Conservation (phyloP, 2,329 filamentous ascomycete species). For the Alternaria viburni region DNA sequence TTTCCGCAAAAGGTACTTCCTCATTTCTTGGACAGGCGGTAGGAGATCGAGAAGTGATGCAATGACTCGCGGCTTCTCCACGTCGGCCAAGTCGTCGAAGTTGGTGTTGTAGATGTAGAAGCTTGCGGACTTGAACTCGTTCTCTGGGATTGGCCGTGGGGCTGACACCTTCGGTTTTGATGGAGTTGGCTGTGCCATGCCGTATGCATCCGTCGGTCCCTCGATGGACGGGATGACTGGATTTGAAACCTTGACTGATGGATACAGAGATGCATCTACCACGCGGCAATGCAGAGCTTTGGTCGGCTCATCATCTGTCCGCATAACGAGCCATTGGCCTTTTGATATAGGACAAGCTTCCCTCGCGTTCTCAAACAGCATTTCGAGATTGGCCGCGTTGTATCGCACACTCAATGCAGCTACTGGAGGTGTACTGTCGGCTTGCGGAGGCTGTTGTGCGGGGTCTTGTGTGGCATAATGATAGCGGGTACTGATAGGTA, state of each 20-base stretch:
- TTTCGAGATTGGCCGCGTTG: conserved; percentile 49
- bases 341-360: conserved; percentile 45
- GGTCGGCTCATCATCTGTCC: conserved; percentile 17
- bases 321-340: conserved; percentile 62
- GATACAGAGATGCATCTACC: conserved; percentile 52
- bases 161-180: neutral
- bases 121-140: conserved; percentile 40
- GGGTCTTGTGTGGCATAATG: neutral
- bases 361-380: conserved; percentile 50
- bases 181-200: neutral
- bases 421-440: neutral
- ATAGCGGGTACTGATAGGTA: neutral
- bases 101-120: conserved; percentile 60
- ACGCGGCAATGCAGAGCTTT: conserved; percentile 59
- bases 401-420: conserved; percentile 29
- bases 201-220: neutral
- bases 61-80: conserved; percentile 58
- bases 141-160: neutral
- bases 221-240: conserved; percentile 25
- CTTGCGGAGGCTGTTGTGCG: neutral
- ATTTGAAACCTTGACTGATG: conserved; percentile 47
- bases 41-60: conserved; percentile 63
- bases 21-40: conserved; percentile 67
- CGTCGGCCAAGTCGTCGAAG: conserved; percentile 61
- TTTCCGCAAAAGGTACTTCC: conserved; percentile 53